Evolutionary conservation across 2,329 filamentous ascomycete species (phyloP).

Genomic region (Zalaria sp.): DNA sequence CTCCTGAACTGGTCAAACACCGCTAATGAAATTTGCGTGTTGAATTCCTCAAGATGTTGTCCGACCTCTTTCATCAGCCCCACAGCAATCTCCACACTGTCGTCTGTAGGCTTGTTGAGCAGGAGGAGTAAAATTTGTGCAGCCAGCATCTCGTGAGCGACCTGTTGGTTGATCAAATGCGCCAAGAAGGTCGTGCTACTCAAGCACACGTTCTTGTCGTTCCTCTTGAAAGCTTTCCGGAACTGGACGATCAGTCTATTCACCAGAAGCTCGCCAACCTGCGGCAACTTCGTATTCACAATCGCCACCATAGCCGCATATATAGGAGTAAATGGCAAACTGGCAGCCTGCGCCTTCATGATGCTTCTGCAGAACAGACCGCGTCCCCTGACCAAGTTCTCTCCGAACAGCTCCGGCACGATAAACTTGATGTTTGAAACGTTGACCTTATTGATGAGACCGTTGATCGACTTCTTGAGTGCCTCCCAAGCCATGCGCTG

Average conservation of each 20-base stretch:
- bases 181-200: conserved; percentile 90
- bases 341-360: conserved; percentile 96
- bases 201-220: conserved; percentile 91
- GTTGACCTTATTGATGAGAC: conserved; percentile 98
- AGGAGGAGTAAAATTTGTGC: conserved; percentile 87
- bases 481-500: conserved; percentile 99
- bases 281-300: conserved; percentile 92
- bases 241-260: conserved; percentile 82
- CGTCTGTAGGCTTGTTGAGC: conserved; percentile 88
- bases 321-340: conserved; percentile 89
- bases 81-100: conserved; percentile 95
- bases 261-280: conserved; percentile 82
- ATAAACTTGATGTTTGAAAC: conserved; percentile 96
- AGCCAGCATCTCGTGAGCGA: conserved; percentile 83
- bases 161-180: conserved; percentile 90
- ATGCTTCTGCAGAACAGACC: conserved; percentile 91
- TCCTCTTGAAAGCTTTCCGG: conserved; percentile 86
- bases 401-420: conserved; percentile 85
- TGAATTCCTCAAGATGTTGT: conserved; percentile 92
- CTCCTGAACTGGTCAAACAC: conserved; percentile 94
- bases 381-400: conserved; percentile 83
- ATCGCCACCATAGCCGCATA: conserved; percentile 93
- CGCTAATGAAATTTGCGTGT: conserved; percentile 67
- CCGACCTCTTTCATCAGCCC: conserved; percentile 86
- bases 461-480: conserved; percentile 96